Conservation (phyloP, 2,329 filamentous ascomycete genomes). For the Pyrenochaeta sp. region DNA sequence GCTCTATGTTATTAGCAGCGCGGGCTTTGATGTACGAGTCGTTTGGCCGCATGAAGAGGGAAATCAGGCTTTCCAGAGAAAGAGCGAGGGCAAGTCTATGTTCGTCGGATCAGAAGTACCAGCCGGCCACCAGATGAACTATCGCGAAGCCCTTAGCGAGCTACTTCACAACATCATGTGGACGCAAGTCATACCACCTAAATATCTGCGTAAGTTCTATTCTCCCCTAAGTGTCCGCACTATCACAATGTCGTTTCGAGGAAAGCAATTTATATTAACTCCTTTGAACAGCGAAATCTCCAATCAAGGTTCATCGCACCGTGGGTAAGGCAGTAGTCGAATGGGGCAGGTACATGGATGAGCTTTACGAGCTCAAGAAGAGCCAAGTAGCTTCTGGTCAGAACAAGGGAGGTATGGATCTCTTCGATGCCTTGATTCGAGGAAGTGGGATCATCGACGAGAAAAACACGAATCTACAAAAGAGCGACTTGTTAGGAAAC, state of each 20-base stretch:
- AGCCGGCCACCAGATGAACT: constrained; percentile 64
- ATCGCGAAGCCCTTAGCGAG: constrained; percentile 68
- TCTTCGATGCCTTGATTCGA: constrained; percentile 59
- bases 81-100: constrained; percentile 38
- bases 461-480: constrained; percentile 41
- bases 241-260: background rate
- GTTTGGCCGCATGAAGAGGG: constrained; percentile 67
- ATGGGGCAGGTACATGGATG: constrained; percentile 74
- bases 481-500: constrained; percentile 74
- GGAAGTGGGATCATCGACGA: constrained; percentile 45
- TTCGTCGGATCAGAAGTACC: constrained; percentile 43
- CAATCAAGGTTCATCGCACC: constrained; percentile 58
- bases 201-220: constrained; percentile 60
- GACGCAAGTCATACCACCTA: constrained; percentile 67
- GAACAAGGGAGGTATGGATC: constrained; percentile 59
- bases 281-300: constrained; percentile 37
- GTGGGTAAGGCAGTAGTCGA: constrained; percentile 67
- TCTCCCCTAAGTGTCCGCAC: background rate
- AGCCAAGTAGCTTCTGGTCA: constrained; percentile 49
- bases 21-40: constrained; percentile 73
- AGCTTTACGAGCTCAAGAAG: constrained; percentile 71
- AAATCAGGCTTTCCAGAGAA: constrained; percentile 41
- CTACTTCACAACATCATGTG: constrained; percentile 71
- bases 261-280: constrained; percentile 3
- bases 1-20: constrained; percentile 69